Percentiles rank a stretch among this genome's conserved stretches.
Evolutionary conservation across 805 yeast species (phyloP).

Genomic region (Cyberlindnera misumaiensis): DNA sequence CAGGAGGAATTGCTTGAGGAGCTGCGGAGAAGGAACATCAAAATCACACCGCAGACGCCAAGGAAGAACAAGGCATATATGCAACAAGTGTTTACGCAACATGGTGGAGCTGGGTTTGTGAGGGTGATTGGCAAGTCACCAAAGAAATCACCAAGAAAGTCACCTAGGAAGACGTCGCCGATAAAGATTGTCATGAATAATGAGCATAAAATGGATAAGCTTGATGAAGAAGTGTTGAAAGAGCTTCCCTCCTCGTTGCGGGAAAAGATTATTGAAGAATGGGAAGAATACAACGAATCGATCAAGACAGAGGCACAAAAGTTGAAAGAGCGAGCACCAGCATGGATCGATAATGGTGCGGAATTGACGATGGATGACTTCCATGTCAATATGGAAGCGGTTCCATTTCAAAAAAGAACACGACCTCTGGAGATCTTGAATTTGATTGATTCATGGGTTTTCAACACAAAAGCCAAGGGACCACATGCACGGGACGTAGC

Average conservation of each 20-base stretch:
- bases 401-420: slow-evolving; percentile 27
- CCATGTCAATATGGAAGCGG: slow-evolving; percentile 3
- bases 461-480: slow-evolving; percentile 25
- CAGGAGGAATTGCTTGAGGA: slow-evolving; percentile 54
- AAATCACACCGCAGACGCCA: slow-evolving; percentile 17
- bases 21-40: slow-evolving; percentile 34
- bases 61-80: slow-evolving; percentile 15
- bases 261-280: slow-evolving; percentile 15
- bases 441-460: slow-evolving; percentile 32
- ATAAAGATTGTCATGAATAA: not conserved
- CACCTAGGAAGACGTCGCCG: slow-evolving; percentile 13
- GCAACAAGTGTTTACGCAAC: slow-evolving; percentile 18
- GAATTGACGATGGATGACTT: slow-evolving; percentile 9
- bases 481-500: slow-evolving; percentile 36
- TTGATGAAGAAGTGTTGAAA: slow-evolving; percentile 18
- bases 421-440: slow-evolving; percentile 30
- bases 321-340: slow-evolving; percentile 7
- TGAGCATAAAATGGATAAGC: slow-evolving; percentile 3
- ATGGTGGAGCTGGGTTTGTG: slow-evolving; percentile 11
- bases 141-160: slow-evolving; percentile 8
- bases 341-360: not conserved
- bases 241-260: slow-evolving; percentile 20
- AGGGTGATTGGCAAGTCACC: slow-evolving; percentile 11
- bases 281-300: slow-evolving; percentile 11
- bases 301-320: slow-evolving; percentile 10